Evolutionary conservation across 495 filamentous ascomycete genomes (phyloP).

Genomic region (Penicillium riverlandense): DNA sequence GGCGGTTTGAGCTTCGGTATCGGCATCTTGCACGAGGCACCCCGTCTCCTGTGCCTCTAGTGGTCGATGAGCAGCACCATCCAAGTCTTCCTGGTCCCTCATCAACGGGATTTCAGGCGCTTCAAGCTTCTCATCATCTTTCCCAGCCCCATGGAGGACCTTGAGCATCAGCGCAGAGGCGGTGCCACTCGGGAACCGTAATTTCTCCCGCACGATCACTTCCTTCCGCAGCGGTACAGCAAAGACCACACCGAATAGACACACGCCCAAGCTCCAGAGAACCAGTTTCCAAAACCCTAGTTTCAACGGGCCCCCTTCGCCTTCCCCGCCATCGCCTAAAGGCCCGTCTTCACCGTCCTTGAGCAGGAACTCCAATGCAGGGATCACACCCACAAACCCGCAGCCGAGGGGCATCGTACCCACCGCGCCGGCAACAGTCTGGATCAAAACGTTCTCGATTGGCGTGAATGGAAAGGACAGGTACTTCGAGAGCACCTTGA

Average conservation of each 20-base stretch:
- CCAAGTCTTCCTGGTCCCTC: conserved; percentile 5
- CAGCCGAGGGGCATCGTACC: conserved; percentile 97
- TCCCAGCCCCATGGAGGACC: conserved; percentile 65
- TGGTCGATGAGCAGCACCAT: conserved; percentile 1
- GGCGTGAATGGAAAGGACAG: conserved; percentile 77
- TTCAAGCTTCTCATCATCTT: conserved; percentile 14
- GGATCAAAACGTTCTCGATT: conserved; percentile 95
- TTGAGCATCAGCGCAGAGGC: conserved; percentile 90
- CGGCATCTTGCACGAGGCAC: conserved; percentile 15
- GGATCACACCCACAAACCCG: conserved; percentile 90
- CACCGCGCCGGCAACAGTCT: conserved; percentile 90
- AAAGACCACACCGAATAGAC: conserved; percentile 94
- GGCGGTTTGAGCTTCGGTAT: conserved; percentile 20
- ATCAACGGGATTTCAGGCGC: neutral
- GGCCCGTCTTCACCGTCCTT: conserved; percentile 58
- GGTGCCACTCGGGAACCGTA: conserved; percentile 91
- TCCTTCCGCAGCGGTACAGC: conserved; percentile 81
- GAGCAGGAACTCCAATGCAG: conserved; percentile 82
- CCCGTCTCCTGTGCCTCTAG: conserved; percentile 12
- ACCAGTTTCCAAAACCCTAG: conserved; percentile 70
- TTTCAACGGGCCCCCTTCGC: conserved; percentile 60
- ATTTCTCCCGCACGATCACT: conserved; percentile 84
- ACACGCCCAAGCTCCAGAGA: conserved; percentile 84
- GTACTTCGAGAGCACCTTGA: conserved; percentile 67
- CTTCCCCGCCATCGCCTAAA: conserved; percentile 45